phyloP scores from a whole-genome alignment of 164 flowering plant genomes.

The Berberis vulgaris region DNA sequence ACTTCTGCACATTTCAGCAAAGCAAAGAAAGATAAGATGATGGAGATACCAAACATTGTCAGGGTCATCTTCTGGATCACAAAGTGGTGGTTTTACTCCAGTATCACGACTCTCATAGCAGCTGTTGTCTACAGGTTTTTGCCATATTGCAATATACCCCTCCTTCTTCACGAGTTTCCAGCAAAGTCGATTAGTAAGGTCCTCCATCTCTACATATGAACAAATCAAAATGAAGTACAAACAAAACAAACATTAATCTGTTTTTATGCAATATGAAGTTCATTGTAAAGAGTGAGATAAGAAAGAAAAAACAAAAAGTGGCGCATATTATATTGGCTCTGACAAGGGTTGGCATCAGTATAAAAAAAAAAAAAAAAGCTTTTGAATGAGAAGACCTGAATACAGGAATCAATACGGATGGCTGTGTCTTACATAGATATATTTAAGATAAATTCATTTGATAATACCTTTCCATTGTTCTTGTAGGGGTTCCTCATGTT shows the following conservation, averaged over 20 bases:
- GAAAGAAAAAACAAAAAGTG: no score
- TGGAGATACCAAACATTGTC: conserved; percentile 68
- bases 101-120: conserved; percentile 64
- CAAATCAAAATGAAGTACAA: neutral
- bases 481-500: conserved; percentile 58
- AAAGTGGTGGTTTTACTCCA: conserved; percentile 53
- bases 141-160: conserved; percentile 81
- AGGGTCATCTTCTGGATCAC: conserved; percentile 67
- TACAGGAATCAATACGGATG: neutral
- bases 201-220: conserved; percentile 54
- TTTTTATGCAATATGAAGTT: no score
- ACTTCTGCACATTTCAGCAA: no score
- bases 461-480: conserved; percentile 76
- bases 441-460: neutral
- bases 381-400: neutral
- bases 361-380: neutral
- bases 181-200: conserved; percentile 68
- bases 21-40: neutral
- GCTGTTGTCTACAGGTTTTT: conserved; percentile 59
- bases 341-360: no score
- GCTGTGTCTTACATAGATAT: neutral
- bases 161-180: conserved; percentile 82
- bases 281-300: no score
- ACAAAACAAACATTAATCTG: neutral
- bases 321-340: no score